Percentiles rank a stretch among this genome's conserved stretches.
Conservation (phyloP, 805 yeast genomes). For the Zygotorulaspora chibaensis region DNA sequence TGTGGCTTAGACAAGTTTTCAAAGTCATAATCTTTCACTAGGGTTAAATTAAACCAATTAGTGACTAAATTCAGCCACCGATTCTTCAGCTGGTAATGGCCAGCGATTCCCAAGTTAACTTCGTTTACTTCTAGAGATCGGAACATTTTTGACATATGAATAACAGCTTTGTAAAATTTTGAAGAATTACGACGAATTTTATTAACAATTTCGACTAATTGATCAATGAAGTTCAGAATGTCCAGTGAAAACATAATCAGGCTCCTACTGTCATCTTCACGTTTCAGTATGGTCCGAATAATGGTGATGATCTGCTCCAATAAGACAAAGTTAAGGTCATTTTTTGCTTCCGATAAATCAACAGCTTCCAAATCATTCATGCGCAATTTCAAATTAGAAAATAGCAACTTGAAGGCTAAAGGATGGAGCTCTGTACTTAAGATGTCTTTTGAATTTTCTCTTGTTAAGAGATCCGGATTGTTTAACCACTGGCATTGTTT, state of each 20-base stretch:
- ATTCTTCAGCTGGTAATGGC: conserved; percentile 48
- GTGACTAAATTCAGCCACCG: conserved; percentile 42
- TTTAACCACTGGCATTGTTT: conserved; percentile 48
- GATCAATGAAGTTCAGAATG: conserved; percentile 35
- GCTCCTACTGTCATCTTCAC: conserved; percentile 35
- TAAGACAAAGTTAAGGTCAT: conserved; percentile 33
- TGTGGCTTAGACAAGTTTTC: conserved; percentile 33
- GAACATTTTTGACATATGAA: conserved; percentile 34
- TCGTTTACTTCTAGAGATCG: conserved; percentile 32
- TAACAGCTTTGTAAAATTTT: conserved; percentile 31
- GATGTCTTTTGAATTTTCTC: conserved; percentile 72
- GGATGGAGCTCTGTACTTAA: conserved; percentile 64
- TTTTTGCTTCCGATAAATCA: conserved; percentile 21
- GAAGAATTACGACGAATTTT: conserved; percentile 23
- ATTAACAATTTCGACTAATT: conserved; percentile 26
- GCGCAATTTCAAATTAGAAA: conserved; percentile 41
- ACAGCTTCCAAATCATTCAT: conserved; percentile 33
- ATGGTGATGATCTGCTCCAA: conserved; percentile 50
- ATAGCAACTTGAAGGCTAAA: conserved; percentile 45
- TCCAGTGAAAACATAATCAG: conserved; percentile 35
- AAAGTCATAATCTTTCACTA: conserved; percentile 38
- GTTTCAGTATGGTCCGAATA: conserved; percentile 37
- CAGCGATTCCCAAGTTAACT: conserved; percentile 28
- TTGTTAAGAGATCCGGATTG: conserved; percentile 47
- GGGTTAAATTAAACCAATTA: conserved; percentile 54